Evolutionary conservation across 805 yeast genomes (phyloP), one percentile per base, ranked within the genome.

Genomic region (Candida michaelii): DNA sequence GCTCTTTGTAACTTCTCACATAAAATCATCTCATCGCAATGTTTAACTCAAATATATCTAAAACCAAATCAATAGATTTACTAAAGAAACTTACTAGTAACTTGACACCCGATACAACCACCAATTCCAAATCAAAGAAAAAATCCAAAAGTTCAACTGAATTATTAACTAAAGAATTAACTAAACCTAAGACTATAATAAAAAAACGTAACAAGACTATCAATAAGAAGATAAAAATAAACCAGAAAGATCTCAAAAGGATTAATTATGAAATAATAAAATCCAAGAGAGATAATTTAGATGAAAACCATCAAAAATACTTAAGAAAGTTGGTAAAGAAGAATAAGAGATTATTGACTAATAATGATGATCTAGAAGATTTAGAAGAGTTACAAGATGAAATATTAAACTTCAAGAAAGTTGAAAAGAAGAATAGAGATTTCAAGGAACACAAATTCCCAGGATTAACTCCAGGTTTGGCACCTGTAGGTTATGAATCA

Each of bases 381-480:
- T 45, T 63, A 8, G 53, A 54, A 2, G 71, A 66, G 34, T 54
- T 70, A 31, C 58, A 61, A 16, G 53, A 58, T 16, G 63, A 62
- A 21, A 62, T 68, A 16, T 48, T 65, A 38, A 51, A 53, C 13
- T 56, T 60, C 32, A 62, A 63, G 36, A 63, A 53, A 43, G 27
- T 14, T 53, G 58, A 42, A 45, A 58, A 56, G 36, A 40, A 52
- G 45, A 50, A 51, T 14, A 25, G 60, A 58, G 61, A 68, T 37
- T 59, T 64, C 23, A 73, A 71, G 54, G 59, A 74, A 40, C 59
- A 69, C 43, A 62, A 65, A 39, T 63, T 65, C 47, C 76, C 86
- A 30, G 91, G 93, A 19, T 69, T 86, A 42, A 86, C 95, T 0
- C 95, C 93, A 1, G 95, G 95, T 48, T 73, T 86, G 61, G 95